Conservation (phyloP, 495 filamentous ascomycete species). For the Melanomma pulvis-pyrius region DNA sequence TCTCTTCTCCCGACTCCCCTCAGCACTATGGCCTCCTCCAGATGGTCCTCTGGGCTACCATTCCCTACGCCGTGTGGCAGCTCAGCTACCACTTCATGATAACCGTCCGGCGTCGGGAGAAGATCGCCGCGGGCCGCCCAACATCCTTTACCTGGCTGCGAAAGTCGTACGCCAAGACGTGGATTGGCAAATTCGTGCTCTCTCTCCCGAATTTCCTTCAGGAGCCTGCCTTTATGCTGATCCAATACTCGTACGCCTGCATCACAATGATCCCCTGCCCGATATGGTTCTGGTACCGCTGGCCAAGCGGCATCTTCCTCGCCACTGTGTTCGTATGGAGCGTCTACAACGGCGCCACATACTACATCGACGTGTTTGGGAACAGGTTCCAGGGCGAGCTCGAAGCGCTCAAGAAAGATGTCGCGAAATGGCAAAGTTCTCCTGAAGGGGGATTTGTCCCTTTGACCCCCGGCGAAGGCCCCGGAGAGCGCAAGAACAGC, state of each 20-base stretch:
- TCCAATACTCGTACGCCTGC: slow-evolving; percentile 89
- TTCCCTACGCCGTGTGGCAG: slow-evolving; percentile 93
- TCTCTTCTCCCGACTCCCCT: slow-evolving; percentile 66
- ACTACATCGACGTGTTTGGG: slow-evolving; percentile 96
- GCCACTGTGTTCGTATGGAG: slow-evolving; percentile 82
- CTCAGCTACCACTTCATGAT: slow-evolving; percentile 89
- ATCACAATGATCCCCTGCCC: slow-evolving; percentile 93
- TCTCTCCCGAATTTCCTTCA: slow-evolving; percentile 74
- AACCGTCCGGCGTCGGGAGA: slow-evolving; percentile 84
- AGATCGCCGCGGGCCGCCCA: slow-evolving; percentile 93
- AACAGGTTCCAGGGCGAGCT: slow-evolving; percentile 96
- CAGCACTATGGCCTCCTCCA: slow-evolving; percentile 76
- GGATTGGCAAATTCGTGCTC: slow-evolving; percentile 84
- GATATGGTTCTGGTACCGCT: slow-evolving; percentile 90
- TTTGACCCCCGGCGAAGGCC: slow-evolving; percentile 2
- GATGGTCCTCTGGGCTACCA: slow-evolving; percentile 92
- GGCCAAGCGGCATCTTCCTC: slow-evolving; percentile 76
- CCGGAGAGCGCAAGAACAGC: background rate
- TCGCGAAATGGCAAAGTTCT: slow-evolving; percentile 77
- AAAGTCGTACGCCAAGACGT: slow-evolving; percentile 80
- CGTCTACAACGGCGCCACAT: slow-evolving; percentile 93
- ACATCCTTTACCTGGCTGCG: slow-evolving; percentile 98
- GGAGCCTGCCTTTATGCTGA: slow-evolving; percentile 91
- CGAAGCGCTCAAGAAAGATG: slow-evolving; percentile 85
- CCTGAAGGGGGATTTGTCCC: slow-evolving; percentile 20